These are phyloP conservation scores for Holtermanniella nyarrowii DNA, from an alignment of 768 basidiomycete genomes.

Conservation along the genomic window DNA sequence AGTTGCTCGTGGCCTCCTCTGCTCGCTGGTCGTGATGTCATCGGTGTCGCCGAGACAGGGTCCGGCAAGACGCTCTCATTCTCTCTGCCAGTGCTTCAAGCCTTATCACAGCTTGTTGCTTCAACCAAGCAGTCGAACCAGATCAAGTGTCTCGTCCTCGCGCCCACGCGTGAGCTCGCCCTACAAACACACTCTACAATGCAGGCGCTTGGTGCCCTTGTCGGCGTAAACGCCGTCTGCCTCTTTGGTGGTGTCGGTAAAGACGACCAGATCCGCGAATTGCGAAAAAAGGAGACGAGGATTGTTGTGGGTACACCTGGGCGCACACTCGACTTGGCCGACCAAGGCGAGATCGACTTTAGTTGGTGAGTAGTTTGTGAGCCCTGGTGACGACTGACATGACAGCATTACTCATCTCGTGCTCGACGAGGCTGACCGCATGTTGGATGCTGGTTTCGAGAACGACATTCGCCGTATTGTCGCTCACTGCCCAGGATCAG, in stretches of 20 bases:
- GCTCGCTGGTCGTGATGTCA: slow-evolving; percentile 59
- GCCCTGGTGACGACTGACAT: not conserved
- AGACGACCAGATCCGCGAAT: slow-evolving; percentile 61
- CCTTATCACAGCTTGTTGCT: slow-evolving; percentile 45
- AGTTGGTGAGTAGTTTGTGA: slow-evolving; percentile 48
- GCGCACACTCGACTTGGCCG: slow-evolving; percentile 78
- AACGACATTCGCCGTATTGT: slow-evolving; percentile 93
- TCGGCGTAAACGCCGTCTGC: slow-evolving; percentile 67
- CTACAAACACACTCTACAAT: slow-evolving; percentile 87
- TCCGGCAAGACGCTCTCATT: slow-evolving; percentile 89
- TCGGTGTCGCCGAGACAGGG: slow-evolving; percentile 95
- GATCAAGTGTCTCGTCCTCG: slow-evolving; percentile 58
- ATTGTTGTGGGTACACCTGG: slow-evolving; percentile 96
- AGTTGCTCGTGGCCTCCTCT: slow-evolving; percentile 89
- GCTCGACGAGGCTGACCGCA: slow-evolving; percentile 92
- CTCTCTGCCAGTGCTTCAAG: slow-evolving; percentile 75
- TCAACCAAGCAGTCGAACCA: slow-evolving; percentile 11
- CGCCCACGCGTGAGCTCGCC: slow-evolving; percentile 92
- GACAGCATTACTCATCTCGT: slow-evolving; percentile 78
- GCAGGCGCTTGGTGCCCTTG: slow-evolving; percentile 57
- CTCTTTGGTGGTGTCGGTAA: slow-evolving; percentile 94
- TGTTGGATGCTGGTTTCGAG: slow-evolving; percentile 97
- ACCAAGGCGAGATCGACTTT: slow-evolving; percentile 74
- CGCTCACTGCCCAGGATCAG: slow-evolving; percentile 48
- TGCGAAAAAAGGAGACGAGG: slow-evolving; percentile 51